Evolutionary conservation across 441 rosid species (phyloP).

Genomic region (Geranium incanum): DNA sequence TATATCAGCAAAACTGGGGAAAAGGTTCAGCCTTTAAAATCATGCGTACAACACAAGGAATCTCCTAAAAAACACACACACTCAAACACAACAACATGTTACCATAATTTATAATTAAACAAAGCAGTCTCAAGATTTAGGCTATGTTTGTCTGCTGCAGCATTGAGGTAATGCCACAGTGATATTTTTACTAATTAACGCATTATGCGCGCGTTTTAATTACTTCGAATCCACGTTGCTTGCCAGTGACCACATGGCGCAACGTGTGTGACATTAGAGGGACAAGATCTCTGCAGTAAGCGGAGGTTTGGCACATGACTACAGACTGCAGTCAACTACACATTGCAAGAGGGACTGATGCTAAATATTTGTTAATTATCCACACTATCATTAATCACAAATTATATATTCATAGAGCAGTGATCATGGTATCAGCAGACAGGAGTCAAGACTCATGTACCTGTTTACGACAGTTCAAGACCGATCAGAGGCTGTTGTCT

Average conservation of each 20-base stretch:
- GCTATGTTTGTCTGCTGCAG: not conserved
- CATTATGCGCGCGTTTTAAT: not conserved
- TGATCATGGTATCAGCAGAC: slow-evolving; percentile 3
- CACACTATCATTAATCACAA: not conserved
- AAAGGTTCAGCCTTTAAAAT: not conserved
- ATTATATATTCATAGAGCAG: not conserved
- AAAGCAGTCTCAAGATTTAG: not conserved
- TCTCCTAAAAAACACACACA: not conserved
- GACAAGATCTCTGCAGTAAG: not conserved
- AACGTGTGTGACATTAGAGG: slow-evolving; percentile 5
- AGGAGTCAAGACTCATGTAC: not conserved
- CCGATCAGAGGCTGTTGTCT: not conserved
- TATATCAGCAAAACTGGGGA: not conserved
- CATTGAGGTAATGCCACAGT: not conserved
- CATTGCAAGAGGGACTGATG: not conserved
- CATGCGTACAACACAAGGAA: slow-evolving; percentile 1
- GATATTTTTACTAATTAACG: not conserved
- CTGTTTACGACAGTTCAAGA: not conserved
- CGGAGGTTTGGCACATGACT: not conserved
- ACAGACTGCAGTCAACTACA: slow-evolving; percentile 1
- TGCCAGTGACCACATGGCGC: slow-evolving; percentile 3
- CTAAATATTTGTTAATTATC: not conserved
- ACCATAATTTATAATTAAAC: not conserved
- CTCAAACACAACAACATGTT: not conserved
- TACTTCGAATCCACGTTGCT: not conserved